phyloP scores from a whole-genome alignment of 768 basidiomycete genomes.

The Leccinum obscurum region DNA sequence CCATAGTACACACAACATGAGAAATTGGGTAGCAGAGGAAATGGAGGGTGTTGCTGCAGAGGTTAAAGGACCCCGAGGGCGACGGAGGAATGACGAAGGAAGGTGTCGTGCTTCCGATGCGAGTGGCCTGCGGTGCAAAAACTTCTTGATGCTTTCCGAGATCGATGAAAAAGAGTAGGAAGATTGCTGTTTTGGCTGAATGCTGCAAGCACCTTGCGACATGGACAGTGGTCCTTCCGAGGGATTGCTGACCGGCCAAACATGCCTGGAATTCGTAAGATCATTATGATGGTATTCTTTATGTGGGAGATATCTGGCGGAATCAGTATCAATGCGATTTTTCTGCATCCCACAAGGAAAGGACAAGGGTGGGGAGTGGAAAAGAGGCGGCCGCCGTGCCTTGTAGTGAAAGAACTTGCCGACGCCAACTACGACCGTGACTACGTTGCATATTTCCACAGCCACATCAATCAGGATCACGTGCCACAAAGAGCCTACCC shows the following conservation, averaged over 20 bases:
- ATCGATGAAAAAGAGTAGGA: constrained; percentile 14
- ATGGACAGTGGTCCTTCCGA: constrained; percentile 11
- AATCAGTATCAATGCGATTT: constrained; percentile 7
- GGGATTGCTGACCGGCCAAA: constrained; percentile 27
- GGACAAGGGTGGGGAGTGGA: background rate
- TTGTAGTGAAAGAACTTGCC: constrained; percentile 4
- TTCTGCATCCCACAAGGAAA: constrained; percentile 25
- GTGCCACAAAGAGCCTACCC: constrained; percentile 27
- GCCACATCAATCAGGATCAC: constrained; percentile 19
- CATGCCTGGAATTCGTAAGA: constrained; percentile 12
- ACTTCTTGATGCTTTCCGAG: constrained; percentile 16
- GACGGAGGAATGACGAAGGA: constrained; percentile 29
- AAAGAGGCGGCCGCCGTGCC: background rate
- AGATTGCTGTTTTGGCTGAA: constrained; percentile 5
- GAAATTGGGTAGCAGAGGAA: constrained; percentile 51
- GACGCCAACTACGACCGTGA: background rate
- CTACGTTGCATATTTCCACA: constrained; percentile 6
- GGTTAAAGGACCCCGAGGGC: constrained; percentile 20
- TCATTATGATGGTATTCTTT: constrained; percentile 21
- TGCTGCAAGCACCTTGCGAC: constrained; percentile 11
- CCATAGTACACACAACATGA: constrained; percentile 87
- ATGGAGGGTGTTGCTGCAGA: constrained; percentile 19
- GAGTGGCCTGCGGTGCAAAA: constrained; percentile 20
- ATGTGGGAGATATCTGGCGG: constrained; percentile 19
- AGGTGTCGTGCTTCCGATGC: constrained; percentile 15